phyloP scores from a whole-genome alignment of 2,329 filamentous ascomycete species.

The Raffaelea ambrosiae region DNA sequence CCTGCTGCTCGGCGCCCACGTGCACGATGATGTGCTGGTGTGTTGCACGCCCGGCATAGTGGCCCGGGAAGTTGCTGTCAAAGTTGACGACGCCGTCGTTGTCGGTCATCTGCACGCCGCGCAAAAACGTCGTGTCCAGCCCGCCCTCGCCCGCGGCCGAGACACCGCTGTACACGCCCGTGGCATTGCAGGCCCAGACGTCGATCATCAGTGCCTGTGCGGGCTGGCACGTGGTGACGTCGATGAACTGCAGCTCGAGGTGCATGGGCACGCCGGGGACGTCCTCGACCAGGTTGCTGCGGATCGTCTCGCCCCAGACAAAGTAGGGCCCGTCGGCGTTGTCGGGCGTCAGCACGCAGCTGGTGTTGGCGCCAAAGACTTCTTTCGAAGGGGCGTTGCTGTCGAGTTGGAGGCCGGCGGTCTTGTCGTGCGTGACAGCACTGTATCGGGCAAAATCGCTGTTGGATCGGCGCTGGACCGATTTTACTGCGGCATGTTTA shows the following conservation, averaged over 20 bases:
- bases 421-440: slow-evolving; percentile 26
- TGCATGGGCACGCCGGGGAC: slow-evolving; percentile 30
- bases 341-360: slow-evolving; percentile 32
- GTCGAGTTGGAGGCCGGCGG: slow-evolving; percentile 20
- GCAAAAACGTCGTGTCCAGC: slow-evolving; percentile 28
- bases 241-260: slow-evolving; percentile 36
- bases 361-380: slow-evolving; percentile 32
- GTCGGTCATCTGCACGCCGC: slow-evolving; percentile 37
- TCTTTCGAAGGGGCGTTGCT: slow-evolving; percentile 20
- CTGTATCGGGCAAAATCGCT: slow-evolving; percentile 23
- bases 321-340: slow-evolving; percentile 35
- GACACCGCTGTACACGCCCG: slow-evolving; percentile 32
- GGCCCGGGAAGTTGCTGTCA: slow-evolving; percentile 38
- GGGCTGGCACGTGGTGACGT: slow-evolving; percentile 33
- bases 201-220: slow-evolving; percentile 30
- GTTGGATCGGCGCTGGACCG: slow-evolving; percentile 20
- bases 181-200: slow-evolving; percentile 38
- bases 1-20: slow-evolving; percentile 25
- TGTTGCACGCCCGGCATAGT: slow-evolving; percentile 29
- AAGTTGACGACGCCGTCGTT: slow-evolving; percentile 38
- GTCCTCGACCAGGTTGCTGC: slow-evolving; percentile 29
- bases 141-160: slow-evolving; percentile 19
- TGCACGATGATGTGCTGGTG: slow-evolving; percentile 37
- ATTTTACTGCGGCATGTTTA: too few species aligned
- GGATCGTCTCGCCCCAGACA: slow-evolving; percentile 32